phyloP scores from a whole-genome alignment of 2,329 filamentous ascomycete species.

The Didymella exigua region DNA sequence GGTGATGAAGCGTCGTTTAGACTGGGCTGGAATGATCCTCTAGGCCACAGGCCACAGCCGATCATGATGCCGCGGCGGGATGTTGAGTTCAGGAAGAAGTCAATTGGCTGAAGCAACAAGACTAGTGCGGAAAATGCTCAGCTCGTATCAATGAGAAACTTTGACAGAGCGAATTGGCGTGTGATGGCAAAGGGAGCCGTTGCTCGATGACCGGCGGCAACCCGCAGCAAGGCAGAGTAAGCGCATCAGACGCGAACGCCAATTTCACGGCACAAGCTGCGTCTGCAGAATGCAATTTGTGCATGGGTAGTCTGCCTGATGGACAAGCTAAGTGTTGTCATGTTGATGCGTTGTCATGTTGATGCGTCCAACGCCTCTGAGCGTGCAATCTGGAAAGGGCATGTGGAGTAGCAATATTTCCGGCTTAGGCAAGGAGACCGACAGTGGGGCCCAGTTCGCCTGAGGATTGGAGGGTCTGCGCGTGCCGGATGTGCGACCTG shows the following conservation, averaged over 20 bases:
- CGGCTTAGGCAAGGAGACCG: constrained; percentile 36
- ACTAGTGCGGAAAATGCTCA: constrained; percentile 34
- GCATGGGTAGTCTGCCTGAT: constrained; percentile 48
- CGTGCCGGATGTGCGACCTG: constrained; percentile 20
- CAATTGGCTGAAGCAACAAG: constrained; percentile 41
- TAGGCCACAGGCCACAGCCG: constrained; percentile 39
- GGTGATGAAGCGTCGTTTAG: constrained; percentile 42
- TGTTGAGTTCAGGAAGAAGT: constrained; percentile 23
- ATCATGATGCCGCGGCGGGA: constrained; percentile 44
- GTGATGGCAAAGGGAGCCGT: constrained; percentile 38
- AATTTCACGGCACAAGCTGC: constrained; percentile 43
- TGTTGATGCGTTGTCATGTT: constrained; percentile 51
- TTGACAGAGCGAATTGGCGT: constrained; percentile 40
- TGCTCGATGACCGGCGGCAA: constrained; percentile 35
- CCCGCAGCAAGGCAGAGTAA: constrained; percentile 44
- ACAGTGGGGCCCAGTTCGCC: constrained; percentile 28
- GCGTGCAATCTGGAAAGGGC: constrained; percentile 48
- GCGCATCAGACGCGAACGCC: constrained; percentile 47
- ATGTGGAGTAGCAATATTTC: constrained; percentile 40
- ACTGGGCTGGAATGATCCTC: constrained; percentile 42
- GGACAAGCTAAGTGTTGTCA: constrained; percentile 50
- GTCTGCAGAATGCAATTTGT: constrained; percentile 42
- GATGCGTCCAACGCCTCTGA: constrained; percentile 47
- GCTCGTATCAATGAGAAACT: constrained; percentile 40
- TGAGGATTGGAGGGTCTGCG: constrained; percentile 18